phyloP scores from a whole-genome alignment of 331 rosid genomes.

The Erythrophleum ivorense region DNA sequence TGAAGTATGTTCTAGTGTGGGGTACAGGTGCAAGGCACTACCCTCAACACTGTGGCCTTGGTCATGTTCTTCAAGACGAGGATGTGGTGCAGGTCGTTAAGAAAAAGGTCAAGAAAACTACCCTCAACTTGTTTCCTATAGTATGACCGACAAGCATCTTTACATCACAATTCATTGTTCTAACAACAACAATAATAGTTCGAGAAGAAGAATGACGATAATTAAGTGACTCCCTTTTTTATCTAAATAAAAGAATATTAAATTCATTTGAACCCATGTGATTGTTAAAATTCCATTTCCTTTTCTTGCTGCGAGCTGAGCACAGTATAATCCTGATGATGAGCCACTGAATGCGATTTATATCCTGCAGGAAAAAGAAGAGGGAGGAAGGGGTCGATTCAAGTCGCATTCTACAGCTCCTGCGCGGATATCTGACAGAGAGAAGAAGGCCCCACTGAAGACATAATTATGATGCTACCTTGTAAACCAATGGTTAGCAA shows the following conservation, averaged over 20 bases:
- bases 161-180: neutral
- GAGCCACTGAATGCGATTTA: slow-evolving; percentile 35
- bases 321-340: neutral
- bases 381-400: slow-evolving; percentile 95
- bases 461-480: slow-evolving; percentile 43
- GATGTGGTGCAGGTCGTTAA: slow-evolving; percentile 97
- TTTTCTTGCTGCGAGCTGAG: neutral
- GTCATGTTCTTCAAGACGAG: slow-evolving; percentile 75
- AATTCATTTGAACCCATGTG: neutral
- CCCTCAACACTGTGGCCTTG: slow-evolving; percentile 66
- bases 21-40: slow-evolving; percentile 92
- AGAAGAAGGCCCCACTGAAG: slow-evolving; percentile 96
- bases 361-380: slow-evolving; percentile 79
- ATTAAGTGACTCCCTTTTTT: neutral
- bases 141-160: neutral
- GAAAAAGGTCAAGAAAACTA: slow-evolving; percentile 76
- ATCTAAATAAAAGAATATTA: neutral
- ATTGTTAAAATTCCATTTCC: neutral
- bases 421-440: slow-evolving; percentile 95
- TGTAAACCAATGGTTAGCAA: neutral
- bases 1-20: slow-evolving; percentile 95
- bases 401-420: slow-evolving; percentile 93
- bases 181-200: neutral
- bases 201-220: neutral
- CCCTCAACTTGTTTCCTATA: neutral